phyloP scores from a whole-genome alignment of 306 rosid species.

The Hippophae tibetana region DNA sequence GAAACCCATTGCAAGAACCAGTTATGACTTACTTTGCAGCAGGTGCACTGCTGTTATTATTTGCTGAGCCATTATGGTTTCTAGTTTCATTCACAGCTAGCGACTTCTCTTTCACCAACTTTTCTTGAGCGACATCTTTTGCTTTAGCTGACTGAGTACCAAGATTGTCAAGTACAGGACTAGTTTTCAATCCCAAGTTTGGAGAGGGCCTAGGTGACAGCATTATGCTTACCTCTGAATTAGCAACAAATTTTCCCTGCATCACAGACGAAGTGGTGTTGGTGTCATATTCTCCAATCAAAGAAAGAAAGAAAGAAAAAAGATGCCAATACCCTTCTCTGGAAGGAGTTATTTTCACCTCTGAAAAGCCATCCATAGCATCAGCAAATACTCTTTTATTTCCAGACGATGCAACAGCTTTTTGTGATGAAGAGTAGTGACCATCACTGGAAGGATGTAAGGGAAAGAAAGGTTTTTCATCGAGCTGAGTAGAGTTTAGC shows the following conservation, averaged over 20 bases:
- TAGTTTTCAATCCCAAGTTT: conserved; percentile 46
- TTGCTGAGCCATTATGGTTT: conserved; percentile 36
- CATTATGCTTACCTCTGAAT: conserved; percentile 37
- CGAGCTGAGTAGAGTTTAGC: conserved; percentile 43
- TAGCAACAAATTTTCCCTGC: conserved; percentile 49
- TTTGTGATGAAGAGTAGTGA: conserved; percentile 35
- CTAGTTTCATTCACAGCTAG: conserved; percentile 37
- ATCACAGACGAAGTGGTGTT: conserved; percentile 14
- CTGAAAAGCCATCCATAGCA: conserved; percentile 63
- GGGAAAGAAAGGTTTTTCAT: conserved; percentile 59
- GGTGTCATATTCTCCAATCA: conserved; percentile 4
- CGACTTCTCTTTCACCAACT: conserved; percentile 41
- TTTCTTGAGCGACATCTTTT: conserved; percentile 35
- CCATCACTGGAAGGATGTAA: conserved; percentile 43
- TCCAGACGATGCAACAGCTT: conserved; percentile 45
- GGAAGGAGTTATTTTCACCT: conserved; percentile 38
- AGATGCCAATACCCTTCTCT: conserved; percentile 5
- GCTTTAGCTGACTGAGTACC: conserved; percentile 41
- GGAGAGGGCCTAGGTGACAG: conserved; percentile 47
- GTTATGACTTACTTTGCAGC: conserved; percentile 60
- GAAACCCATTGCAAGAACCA: conserved; percentile 14
- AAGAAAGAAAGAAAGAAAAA: background rate
- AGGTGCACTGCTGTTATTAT: conserved; percentile 47
- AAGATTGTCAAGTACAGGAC: conserved; percentile 41
- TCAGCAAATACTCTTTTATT: conserved; percentile 75